Base-by-base conservation (phyloP, 345 rosid species). In the Citrus mangshanensis region DNA sequence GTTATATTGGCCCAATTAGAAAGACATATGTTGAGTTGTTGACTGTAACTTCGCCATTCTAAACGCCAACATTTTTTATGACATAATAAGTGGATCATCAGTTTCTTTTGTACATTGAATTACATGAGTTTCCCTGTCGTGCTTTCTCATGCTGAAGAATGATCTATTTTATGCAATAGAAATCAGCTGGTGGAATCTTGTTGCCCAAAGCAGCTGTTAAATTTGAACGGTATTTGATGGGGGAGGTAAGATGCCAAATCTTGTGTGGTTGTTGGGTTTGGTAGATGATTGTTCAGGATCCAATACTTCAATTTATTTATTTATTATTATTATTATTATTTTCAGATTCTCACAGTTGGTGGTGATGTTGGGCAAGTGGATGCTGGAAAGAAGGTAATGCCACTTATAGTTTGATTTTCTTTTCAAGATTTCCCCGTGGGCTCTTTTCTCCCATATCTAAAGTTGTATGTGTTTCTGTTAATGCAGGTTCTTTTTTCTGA, bases 151-250 rank as follows among this genome's bases (percentile, higher is more conserved):
- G 54, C 54, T 80, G 79, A 68, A 56, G 60, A 38, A n/a, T 63
- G 22, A 42, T 34, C 25, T 74, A 16, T 56, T 69, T 77, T 77
- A 35, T 72, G 61, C 42, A 65, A 65, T 85, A 96, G 98, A 94
- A 89, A 93, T 89, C 97, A 4, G 84, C 93, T 12, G 98, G 97
- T 32, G 99, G 99, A 73, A 92, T 96, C 68, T 75, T 94, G 89
- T 85, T 93, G 83, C 95, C 99, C 22, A 93, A 94, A 82, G 87
- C 98, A 68, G 98, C 99, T 40, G 97, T 95, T 16, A 95, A 91
- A 69, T 95, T 92, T 71, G 97, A 95, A 89, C 86, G 95, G 9
- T 93, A 90, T 77, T 86, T 94, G 14, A 86, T 90, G 82, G 97
- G 98, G 7, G 97, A 94, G 95, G 99, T 96, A 83, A 82, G 80